Conservation (phyloP, 75 land plant genomes). For the Picea sitchensis region DNA sequence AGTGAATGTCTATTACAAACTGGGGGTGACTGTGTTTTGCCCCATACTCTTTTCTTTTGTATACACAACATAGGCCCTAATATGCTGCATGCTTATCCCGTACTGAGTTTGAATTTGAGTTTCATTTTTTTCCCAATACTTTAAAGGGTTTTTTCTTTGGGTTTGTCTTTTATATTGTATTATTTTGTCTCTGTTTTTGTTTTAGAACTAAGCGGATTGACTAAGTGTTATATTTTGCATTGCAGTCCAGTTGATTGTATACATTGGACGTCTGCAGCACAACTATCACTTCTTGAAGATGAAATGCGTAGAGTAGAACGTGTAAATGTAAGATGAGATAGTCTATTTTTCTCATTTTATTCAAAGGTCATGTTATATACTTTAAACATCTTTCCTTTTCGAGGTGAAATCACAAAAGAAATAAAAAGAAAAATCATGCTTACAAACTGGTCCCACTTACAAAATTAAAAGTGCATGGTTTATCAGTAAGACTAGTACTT, state of each 20-base stretch:
- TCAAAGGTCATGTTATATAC: no score
- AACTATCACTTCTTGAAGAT: slow-evolving; percentile 92
- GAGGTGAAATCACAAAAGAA: no score
- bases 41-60: no score
- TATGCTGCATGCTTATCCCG: background rate
- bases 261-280: slow-evolving; percentile 92
- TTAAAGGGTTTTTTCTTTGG: background rate
- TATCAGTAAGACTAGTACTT: no score
- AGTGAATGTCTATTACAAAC: no score
- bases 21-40: no score
- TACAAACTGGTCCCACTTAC: no score
- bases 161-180: background rate
- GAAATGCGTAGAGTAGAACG: slow-evolving; percentile 97
- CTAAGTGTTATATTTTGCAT: background rate
- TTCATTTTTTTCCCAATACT: background rate
- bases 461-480: no score
- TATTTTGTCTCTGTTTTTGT: background rate
- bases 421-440: no score
- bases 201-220: background rate
- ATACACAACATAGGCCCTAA: no score
- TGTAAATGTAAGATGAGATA: slow-evolving; percentile 74
- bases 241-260: slow-evolving; percentile 99
- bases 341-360: background rate
- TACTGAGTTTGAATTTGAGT: slow-evolving; percentile 1
- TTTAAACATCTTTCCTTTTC: no score